These are phyloP conservation scores for Vicia sativa DNA, from an alignment of 306 rosid species.

Conservation along the genomic window DNA sequence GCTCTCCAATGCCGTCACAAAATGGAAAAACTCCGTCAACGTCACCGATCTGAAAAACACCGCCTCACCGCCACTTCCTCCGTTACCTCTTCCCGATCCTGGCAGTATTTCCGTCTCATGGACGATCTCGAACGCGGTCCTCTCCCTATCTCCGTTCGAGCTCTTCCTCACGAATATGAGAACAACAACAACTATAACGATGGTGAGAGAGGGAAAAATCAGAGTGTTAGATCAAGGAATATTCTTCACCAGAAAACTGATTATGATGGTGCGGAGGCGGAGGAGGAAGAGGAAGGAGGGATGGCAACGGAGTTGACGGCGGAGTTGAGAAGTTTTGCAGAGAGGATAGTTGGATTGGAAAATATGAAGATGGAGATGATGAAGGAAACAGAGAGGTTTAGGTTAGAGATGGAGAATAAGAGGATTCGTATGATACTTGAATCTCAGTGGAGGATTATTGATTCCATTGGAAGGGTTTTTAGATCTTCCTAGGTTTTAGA, in stretches of 20 bases:
- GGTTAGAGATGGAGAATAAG: constrained; percentile 85
- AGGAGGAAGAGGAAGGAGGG: background rate
- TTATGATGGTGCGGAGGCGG: background rate
- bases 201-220: constrained; percentile 8
- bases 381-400: constrained; percentile 73
- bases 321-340: constrained; percentile 66
- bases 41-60: constrained; percentile 67
- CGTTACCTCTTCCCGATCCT: constrained; percentile 9
- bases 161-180: constrained; percentile 30
- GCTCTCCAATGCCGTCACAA: constrained; percentile 87
- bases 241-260: constrained; percentile 47
- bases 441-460: constrained; percentile 65
- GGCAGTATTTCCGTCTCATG: constrained; percentile 84
- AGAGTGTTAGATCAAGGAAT: constrained; percentile 45
- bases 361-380: constrained; percentile 75
- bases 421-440: constrained; percentile 65
- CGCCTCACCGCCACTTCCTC: constrained; percentile 26
- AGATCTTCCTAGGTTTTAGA: constrained; percentile 47
- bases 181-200: constrained; percentile 35
- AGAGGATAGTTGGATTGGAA: constrained; percentile 69
- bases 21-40: constrained; percentile 94
- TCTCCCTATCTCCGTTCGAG: constrained; percentile 67
- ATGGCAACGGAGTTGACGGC: constrained; percentile 44
- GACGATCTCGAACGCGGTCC: constrained; percentile 79
- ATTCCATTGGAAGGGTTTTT: constrained; percentile 72